Evolutionary conservation across 2,329 filamentous ascomycete genomes (phyloP).

Genomic region (Nothomitra cinnamomea): DNA sequence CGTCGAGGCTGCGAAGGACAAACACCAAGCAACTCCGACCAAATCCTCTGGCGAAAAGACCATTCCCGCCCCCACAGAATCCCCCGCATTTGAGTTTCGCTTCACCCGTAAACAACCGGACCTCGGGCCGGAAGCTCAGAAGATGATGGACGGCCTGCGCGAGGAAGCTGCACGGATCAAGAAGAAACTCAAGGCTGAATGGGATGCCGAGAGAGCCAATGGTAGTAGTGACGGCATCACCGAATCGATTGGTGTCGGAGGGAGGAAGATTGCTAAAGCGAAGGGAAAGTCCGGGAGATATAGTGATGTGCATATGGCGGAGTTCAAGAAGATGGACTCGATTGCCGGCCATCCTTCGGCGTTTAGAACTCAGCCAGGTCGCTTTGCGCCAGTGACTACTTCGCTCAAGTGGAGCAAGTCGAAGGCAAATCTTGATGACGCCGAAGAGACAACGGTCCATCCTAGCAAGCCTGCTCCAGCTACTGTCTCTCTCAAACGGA

Average conservation of each 20-base stretch:
- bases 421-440: conserved; percentile 49
- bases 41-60: conserved; percentile 19
- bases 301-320: conserved; percentile 68
- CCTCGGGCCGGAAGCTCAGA: conserved; percentile 33
- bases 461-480: background rate
- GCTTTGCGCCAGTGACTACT: conserved; percentile 30
- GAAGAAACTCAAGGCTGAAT: conserved; percentile 38
- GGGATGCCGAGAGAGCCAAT: conserved; percentile 12
- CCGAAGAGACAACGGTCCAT: conserved; percentile 25
- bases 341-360: conserved; percentile 75
- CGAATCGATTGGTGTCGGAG: conserved; percentile 14
- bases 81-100: conserved; percentile 29
- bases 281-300: conserved; percentile 65
- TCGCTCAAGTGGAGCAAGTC: conserved; percentile 38
- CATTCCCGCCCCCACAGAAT: conserved; percentile 21
- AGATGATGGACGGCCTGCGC: conserved; percentile 48
- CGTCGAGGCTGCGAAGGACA: conserved; percentile 5
- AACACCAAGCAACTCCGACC: conserved; percentile 24
- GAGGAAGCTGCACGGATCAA: conserved; percentile 57
- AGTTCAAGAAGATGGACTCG: conserved; percentile 97
- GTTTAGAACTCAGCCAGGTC: conserved; percentile 43
- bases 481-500: background rate
- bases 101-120: conserved; percentile 26
- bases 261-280: conserved; percentile 61
- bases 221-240: too few species aligned